Evolutionary conservation across 2,329 filamentous ascomycete genomes (phyloP).

Genomic region (Penicillium hordei): DNA sequence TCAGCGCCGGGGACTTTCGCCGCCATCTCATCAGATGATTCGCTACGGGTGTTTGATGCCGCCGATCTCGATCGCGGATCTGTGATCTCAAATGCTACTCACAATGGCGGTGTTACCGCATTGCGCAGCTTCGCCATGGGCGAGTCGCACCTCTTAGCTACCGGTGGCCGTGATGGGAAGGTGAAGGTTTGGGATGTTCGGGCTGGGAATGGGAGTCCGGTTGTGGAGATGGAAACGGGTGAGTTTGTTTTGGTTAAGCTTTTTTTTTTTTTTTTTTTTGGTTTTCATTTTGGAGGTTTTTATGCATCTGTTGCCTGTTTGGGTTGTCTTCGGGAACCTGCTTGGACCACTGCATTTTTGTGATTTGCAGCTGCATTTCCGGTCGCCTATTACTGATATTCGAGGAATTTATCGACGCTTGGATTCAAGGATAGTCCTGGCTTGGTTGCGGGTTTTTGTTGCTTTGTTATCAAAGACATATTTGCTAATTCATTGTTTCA

Average conservation of each 20-base stretch:
- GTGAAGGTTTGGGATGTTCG: conserved; percentile 46
- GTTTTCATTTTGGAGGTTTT: conserved; percentile 1
- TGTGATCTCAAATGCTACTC: conserved; percentile 20
- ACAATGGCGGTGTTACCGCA: conserved; percentile 41
- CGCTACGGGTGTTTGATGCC: conserved; percentile 44
- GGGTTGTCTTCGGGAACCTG: conserved; percentile 4
- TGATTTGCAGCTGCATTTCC: conserved; percentile 7
- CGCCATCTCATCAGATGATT: conserved; percentile 49
- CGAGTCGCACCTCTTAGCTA: conserved; percentile 33
- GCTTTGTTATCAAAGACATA: background rate
- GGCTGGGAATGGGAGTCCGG: conserved; percentile 26
- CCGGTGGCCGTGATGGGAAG: conserved; percentile 43
- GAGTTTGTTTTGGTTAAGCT: conserved; percentile 19
- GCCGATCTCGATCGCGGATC: conserved; percentile 31
- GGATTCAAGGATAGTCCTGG: conserved; percentile 11
- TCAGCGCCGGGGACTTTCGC: conserved; percentile 36
- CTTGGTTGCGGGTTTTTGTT: background rate
- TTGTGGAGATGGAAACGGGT: conserved; percentile 39
- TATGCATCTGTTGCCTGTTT: conserved; percentile 6
- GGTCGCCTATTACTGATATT: conserved; percentile 7
- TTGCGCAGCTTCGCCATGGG: conserved; percentile 32
- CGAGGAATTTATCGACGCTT: conserved; percentile 18
- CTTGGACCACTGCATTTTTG: conserved; percentile 1
- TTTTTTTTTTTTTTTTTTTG: background rate
- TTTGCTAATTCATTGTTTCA: conserved; percentile 18